Base-by-base conservation (phyloP, 768 basidiomycete species). In the Auriscalpium vulgare region DNA sequence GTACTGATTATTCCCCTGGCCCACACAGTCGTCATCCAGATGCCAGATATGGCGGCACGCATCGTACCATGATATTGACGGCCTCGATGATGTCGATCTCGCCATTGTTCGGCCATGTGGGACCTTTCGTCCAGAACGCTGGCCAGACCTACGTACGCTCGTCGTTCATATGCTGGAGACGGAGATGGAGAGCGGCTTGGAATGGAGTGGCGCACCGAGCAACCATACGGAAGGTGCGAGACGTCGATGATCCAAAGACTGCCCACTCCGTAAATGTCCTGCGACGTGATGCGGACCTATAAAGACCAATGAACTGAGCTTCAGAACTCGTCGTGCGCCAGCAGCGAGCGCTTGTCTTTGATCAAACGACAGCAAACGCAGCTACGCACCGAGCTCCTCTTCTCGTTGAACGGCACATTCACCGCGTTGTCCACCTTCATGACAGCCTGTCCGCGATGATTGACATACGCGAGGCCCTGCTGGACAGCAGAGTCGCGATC, bases 401-500 rank as follows among this genome's bases (percentile, higher is more conserved):
- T 76, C 46, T 79, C 63, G 54, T 77, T 75, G 23, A 66, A 68
- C 14, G 73, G 68, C 1, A 89, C 77, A 47, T 75, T 75, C 10
- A 81, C 81, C 8, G 71, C 69, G 64, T 89, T 88, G 73, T 91
- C 89, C 7, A 91, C 88, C 62, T 78, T 82, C 50, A 93, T 72
- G 58, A 93, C 76, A 6, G 83, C 84, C 54, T 84, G 80, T 8
- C 86, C 83, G 1, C 75, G 75, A 45, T 63, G 62, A 59, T 86
- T 84, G 60, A 87, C 66, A 62, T 78, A 88, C 5, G 82, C 81
- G 17, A 91, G 72, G 1, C 73, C 63, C 57, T 79, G 72, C 8
- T 72, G 65, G 10, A 69, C 67, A 1, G 84, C 85, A 19, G 72
- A 71, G 2, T 72, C 67, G 53, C 72, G 65, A 61, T 77, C 75